Percentiles rank a stretch among this genome's conserved stretches.
These are phyloP conservation scores for Penicillium janthinellum DNA, from an alignment of 2,329 filamentous ascomycete species.

Conservation along the genomic window DNA sequence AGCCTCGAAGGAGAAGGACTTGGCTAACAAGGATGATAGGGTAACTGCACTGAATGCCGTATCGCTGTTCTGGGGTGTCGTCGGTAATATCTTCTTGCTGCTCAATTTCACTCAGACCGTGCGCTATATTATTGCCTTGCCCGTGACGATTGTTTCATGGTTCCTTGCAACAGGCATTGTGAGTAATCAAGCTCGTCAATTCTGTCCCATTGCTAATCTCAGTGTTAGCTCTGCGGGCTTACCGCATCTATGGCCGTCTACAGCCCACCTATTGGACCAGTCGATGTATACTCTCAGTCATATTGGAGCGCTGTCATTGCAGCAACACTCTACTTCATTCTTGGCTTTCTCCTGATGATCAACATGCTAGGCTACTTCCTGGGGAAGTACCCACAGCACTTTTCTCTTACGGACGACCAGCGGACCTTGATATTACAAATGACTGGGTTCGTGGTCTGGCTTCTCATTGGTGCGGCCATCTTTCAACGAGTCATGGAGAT, in stretches of 20 bases:
- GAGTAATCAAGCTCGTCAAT: constrained; percentile 27
- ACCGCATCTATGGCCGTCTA: constrained; percentile 68
- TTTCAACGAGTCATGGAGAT: constrained; percentile 74
- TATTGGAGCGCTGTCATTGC: constrained; percentile 86
- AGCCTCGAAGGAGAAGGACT: background rate
- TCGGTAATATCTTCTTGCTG: constrained; percentile 78
- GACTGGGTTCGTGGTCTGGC: constrained; percentile 79
- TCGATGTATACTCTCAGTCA: constrained; percentile 71
- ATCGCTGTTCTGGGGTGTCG: constrained; percentile 73
- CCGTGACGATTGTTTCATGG: constrained; percentile 82
- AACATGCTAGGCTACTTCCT: constrained; percentile 78
- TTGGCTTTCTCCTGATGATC: constrained; percentile 72
- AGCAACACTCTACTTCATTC: constrained; percentile 75
- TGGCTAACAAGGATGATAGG: constrained; percentile 46
- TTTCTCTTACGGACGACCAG: constrained; percentile 75
- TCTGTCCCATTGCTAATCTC: constrained; percentile 1
- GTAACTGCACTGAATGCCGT: constrained; percentile 73
- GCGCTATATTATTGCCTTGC: constrained; percentile 78
- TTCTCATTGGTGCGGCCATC: constrained; percentile 74
- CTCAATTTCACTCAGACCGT: constrained; percentile 83
- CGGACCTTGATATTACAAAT: constrained; percentile 89
- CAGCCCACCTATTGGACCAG: constrained; percentile 49
- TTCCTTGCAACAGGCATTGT: constrained; percentile 62
- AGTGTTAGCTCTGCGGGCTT: constrained; percentile 61
- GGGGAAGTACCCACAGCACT: constrained; percentile 76